These are phyloP conservation scores for Coccinonectria pachysandricola DNA, from an alignment of 2,329 filamentous ascomycete species.

Conservation along the genomic window DNA sequence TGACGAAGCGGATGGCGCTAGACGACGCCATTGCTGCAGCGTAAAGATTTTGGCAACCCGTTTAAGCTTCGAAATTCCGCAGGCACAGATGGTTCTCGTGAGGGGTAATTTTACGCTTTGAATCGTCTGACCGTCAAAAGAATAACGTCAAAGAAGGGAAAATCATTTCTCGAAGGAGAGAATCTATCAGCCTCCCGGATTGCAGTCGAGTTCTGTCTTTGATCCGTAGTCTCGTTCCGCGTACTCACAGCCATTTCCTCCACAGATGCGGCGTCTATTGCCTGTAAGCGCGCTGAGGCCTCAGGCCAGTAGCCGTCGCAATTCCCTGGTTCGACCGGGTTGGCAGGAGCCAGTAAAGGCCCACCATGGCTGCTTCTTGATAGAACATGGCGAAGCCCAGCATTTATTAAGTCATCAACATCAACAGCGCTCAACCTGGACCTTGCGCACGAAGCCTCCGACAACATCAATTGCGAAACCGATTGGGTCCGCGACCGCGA, in stretches of 20 bases:
- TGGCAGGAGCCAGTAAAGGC: slow-evolving; percentile 3
- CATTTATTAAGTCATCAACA: slow-evolving; percentile 10
- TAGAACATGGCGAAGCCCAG: slow-evolving; percentile 5
- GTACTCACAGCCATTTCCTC: slow-evolving; percentile 1
- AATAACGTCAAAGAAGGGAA: slow-evolving; percentile 2
- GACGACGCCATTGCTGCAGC: slow-evolving; percentile 17
- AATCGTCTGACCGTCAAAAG: background rate
- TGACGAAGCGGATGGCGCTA: slow-evolving; percentile 35
- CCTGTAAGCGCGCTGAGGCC: slow-evolving; percentile 16
- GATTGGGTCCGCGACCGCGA: slow-evolving; percentile 1
- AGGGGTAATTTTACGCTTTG: slow-evolving; percentile 8
- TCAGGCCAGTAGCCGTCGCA: slow-evolving; percentile 8
- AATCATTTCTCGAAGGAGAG: too few species aligned
- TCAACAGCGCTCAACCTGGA: too few species aligned
- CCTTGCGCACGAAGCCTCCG: too few species aligned
- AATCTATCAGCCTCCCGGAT: too few species aligned
- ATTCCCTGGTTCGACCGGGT: background rate
- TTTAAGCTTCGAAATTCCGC: slow-evolving; percentile 1
- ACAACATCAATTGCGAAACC: slow-evolving; percentile 2
- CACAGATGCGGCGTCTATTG: slow-evolving; percentile 14
- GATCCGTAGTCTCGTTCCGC: too few species aligned
- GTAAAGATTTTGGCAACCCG: slow-evolving; percentile 3
- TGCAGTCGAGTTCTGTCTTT: too few species aligned
- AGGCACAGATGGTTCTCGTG: slow-evolving; percentile 9
- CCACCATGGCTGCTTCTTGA: slow-evolving; percentile 7